phyloP scores from a whole-genome alignment of 2,329 filamentous ascomycete genomes.

The Calonectria ilicicola region DNA sequence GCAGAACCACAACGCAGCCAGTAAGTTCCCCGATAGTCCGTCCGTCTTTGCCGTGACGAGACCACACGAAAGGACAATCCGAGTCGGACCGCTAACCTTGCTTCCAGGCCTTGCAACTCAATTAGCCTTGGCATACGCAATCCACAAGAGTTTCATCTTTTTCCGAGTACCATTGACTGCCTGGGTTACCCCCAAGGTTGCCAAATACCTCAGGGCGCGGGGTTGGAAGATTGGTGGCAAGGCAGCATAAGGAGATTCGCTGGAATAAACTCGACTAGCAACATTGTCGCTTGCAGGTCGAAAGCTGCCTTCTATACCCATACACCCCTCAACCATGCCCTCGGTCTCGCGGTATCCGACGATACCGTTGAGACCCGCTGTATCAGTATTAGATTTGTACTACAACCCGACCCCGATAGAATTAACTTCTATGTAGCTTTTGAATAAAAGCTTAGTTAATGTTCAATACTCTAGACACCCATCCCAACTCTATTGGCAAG shows the following conservation, averaged over 20 bases:
- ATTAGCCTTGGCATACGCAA: slow-evolving; percentile 91
- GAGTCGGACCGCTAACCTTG: slow-evolving; percentile 37
- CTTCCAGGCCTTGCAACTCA: slow-evolving; percentile 77
- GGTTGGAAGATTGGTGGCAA: slow-evolving; percentile 95
- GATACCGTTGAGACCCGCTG: slow-evolving; percentile 14
- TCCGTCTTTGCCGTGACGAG: slow-evolving; percentile 5
- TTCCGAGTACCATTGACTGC: slow-evolving; percentile 92
- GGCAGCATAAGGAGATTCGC: slow-evolving; percentile 24
- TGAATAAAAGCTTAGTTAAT: slow-evolving; percentile 12
- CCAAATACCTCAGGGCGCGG: slow-evolving; percentile 87
- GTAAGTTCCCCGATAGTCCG: slow-evolving; percentile 65
- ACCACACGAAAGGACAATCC: neutral
- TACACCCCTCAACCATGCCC: neutral
- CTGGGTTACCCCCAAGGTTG: slow-evolving; percentile 93
- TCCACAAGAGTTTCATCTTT: slow-evolving; percentile 99
- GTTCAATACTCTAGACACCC: neutral
- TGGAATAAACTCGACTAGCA: neutral
- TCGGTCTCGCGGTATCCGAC: neutral
- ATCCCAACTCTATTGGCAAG: neutral
- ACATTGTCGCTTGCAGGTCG: neutral
- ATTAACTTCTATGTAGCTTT: slow-evolving; percentile 2
- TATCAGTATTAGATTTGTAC: slow-evolving; percentile 24
- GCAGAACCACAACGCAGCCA: slow-evolving; percentile 74
- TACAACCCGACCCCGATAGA: slow-evolving; percentile 15
- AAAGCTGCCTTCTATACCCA: neutral